Evolutionary conservation across 208 protist genomes (phyloP).

Genomic region (Crithidia bombi): DNA sequence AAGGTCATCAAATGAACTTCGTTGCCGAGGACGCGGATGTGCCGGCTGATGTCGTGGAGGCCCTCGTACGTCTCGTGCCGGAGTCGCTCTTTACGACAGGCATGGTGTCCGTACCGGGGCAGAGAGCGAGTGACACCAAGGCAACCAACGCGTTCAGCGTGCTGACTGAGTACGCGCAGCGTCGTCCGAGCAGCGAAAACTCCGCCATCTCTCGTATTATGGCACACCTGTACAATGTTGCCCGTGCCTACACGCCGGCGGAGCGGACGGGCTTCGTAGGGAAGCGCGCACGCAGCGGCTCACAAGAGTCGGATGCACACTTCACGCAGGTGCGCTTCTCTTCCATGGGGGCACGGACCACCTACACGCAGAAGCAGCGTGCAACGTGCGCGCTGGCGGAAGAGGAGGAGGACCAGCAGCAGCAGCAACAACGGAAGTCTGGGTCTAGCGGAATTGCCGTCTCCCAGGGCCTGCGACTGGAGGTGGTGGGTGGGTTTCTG

Average conservation of each 20-base stretch:
- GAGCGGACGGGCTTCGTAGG: neutral
- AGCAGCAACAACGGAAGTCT: neutral
- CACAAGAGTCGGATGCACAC: conserved; percentile 27
- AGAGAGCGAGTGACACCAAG: neutral
- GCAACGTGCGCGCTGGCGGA: neutral
- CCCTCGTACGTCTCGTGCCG: conserved; percentile 28
- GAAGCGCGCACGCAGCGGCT: neutral
- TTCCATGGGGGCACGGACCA: conserved; percentile 13
- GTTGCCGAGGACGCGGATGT: conserved; percentile 51
- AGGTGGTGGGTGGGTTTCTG: conserved; percentile 22
- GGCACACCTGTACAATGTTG: conserved; percentile 11
- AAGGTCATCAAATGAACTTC: conserved; percentile 71
- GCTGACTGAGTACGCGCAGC: conserved; percentile 25
- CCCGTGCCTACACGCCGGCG: conserved; percentile 7
- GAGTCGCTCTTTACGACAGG: conserved; percentile 23
- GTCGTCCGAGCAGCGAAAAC: conserved; percentile 14
- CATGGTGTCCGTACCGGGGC: neutral
- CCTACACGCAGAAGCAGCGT: conserved; percentile 14
- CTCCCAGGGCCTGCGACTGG: neutral
- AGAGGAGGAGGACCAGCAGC: neutral
- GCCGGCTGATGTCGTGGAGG: conserved; percentile 43
- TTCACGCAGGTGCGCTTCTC: conserved; percentile 33
- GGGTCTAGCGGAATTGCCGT: neutral
- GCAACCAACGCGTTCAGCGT: conserved; percentile 12
- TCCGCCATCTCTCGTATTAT: conserved; percentile 25